A percentile compares a stretch with the other conserved stretches of the same genome.
phyloP scores from a whole-genome alignment of 108 stramenopile species.

The Pinguiococcus pyrenoidosus region DNA sequence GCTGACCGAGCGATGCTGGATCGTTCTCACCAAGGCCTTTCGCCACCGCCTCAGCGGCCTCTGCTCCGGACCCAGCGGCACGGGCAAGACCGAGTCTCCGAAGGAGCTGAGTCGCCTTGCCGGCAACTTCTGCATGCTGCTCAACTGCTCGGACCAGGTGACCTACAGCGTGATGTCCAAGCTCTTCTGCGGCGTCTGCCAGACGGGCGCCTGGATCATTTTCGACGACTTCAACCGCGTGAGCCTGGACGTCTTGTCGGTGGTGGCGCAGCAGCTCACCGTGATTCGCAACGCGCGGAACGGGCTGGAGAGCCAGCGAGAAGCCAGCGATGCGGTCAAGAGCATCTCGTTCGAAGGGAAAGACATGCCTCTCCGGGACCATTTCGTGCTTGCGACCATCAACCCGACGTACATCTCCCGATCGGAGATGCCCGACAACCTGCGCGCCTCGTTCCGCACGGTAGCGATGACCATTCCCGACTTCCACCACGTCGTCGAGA shows the following conservation, averaged over 20 bases:
- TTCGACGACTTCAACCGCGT: slow-evolving; percentile 47
- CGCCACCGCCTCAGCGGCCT: slow-evolving; percentile 37
- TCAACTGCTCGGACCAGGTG: slow-evolving; percentile 50
- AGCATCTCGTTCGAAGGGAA: slow-evolving; percentile 27
- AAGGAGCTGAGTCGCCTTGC: slow-evolving; percentile 27
- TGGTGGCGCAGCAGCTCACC: slow-evolving; percentile 38
- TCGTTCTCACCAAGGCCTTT: slow-evolving; percentile 41
- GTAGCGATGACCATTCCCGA: slow-evolving; percentile 50
- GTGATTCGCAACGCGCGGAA: slow-evolving; percentile 29
- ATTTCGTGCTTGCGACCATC: slow-evolving; percentile 43
- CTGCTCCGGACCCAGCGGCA: slow-evolving; percentile 42
- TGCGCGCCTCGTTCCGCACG: slow-evolving; percentile 40
- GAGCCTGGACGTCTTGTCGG: slow-evolving; percentile 45
- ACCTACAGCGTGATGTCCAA: slow-evolving; percentile 39
- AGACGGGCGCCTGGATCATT: slow-evolving; percentile 40
- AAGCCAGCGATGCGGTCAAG: background rate
- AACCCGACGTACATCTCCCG: slow-evolving; percentile 42
- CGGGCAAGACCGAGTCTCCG: slow-evolving; percentile 45
- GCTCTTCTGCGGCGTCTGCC: slow-evolving; percentile 42
- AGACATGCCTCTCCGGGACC: slow-evolving; percentile 15
- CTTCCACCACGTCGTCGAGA: slow-evolving; percentile 37
- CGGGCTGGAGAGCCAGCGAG: background rate
- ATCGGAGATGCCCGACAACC: slow-evolving; percentile 46
- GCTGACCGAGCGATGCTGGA: slow-evolving; percentile 51
- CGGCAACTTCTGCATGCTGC: slow-evolving; percentile 34